Evolutionary conservation across 2,329 filamentous ascomycete genomes (phyloP).

Genomic region (Claviceps spartinae): DNA sequence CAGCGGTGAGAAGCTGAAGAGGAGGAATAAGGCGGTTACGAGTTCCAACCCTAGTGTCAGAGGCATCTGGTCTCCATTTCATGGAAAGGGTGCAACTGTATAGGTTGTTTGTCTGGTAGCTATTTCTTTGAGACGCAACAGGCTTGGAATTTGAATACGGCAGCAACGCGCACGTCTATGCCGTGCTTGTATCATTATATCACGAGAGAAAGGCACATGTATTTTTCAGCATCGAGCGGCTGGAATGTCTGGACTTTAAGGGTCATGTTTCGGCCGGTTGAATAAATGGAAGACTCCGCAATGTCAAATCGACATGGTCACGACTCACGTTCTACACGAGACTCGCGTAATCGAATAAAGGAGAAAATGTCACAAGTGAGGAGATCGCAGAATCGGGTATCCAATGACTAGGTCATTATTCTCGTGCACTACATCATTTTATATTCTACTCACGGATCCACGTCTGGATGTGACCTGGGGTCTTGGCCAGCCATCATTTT

Average conservation of each 20-base stretch:
- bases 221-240: slow-evolving; percentile 15
- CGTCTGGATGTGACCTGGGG: neutral
- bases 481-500: slow-evolving; percentile 27
- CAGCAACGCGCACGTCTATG: neutral
- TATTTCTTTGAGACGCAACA: neutral
- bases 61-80: slow-evolving; percentile 59
- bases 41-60: slow-evolving; percentile 53
- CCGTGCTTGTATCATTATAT: slow-evolving; percentile 17
- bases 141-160: slow-evolving; percentile 1
- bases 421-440: neutral
- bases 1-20: slow-evolving; percentile 60
- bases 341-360: neutral
- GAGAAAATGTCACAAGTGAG: neutral
- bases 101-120: slow-evolving; percentile 16
- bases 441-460: neutral
- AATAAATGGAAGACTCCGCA: neutral
- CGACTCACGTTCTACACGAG: neutral
- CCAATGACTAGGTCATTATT: neutral
- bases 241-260: slow-evolving; percentile 10
- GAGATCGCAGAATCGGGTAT: neutral
- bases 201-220: slow-evolving; percentile 9
- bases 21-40: slow-evolving; percentile 47
- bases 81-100: slow-evolving; percentile 43
- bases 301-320: neutral
- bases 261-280: neutral